These are phyloP conservation scores for Leishmania mexicana DNA, from an alignment of 208 protist genomes.

Conservation along the genomic window DNA sequence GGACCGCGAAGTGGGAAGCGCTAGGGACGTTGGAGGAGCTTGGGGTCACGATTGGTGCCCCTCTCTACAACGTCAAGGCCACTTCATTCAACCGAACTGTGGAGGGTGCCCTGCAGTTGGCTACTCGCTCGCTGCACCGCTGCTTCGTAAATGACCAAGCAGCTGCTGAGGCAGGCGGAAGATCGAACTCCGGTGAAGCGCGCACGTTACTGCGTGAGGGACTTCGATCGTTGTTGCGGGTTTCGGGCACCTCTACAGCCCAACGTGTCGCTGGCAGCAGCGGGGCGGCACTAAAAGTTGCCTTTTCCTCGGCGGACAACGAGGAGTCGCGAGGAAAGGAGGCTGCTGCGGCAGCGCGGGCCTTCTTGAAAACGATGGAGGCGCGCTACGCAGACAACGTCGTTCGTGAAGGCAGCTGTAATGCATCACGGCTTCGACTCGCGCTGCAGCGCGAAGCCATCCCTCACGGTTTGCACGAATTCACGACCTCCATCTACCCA, in stretches of 20 bases:
- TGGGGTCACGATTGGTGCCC: constrained; percentile 15
- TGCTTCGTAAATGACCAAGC: not conserved
- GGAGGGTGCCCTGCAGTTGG: constrained; percentile 12
- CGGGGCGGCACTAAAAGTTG: not conserved
- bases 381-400: not conserved
- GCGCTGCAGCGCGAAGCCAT: constrained; percentile 13
- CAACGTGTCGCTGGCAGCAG: not conserved
- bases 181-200: not conserved
- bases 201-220: not conserved
- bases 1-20: not conserved
- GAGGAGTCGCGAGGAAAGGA: not conserved
- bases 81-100: not conserved
- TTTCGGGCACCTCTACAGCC: not conserved
- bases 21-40: not conserved
- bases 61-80: constrained; percentile 5
- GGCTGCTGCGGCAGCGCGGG: not conserved
- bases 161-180: not conserved
- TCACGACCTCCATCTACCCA: constrained; percentile 5
- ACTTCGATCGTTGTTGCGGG: not conserved
- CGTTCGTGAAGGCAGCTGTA: not conserved
- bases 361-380: constrained; percentile 34
- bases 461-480: constrained; percentile 10
- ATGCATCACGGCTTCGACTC: not conserved
- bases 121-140: constrained; percentile 2
- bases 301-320: not conserved